Conservation (phyloP, 1,284 basidiomycete species). For the Leccinum subrobustum region DNA sequence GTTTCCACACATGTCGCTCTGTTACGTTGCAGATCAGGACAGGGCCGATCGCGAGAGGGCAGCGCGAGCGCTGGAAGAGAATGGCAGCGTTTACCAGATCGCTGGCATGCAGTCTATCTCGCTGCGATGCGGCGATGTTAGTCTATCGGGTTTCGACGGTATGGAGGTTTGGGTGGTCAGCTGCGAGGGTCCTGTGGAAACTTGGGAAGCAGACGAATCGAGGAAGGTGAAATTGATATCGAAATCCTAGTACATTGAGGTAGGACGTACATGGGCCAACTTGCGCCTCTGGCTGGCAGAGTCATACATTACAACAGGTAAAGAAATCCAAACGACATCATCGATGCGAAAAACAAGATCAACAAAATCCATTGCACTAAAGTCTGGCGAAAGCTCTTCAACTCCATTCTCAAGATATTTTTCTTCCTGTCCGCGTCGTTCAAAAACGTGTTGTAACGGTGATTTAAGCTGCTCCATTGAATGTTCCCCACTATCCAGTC, state of each 20-base stretch:
- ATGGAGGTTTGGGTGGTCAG: constrained; percentile 60
- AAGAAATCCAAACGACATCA: constrained; percentile 10
- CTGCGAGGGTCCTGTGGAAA: constrained; percentile 62
- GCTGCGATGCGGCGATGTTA: constrained; percentile 34
- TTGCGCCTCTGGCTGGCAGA: not conserved
- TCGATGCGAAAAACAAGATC: constrained; percentile 10
- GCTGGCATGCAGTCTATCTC: constrained; percentile 29
- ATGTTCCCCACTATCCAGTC: constrained; percentile 31
- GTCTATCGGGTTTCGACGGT: constrained; percentile 47
- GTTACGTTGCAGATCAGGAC: constrained; percentile 65
- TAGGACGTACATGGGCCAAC: not conserved
- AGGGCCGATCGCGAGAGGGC: constrained; percentile 37
- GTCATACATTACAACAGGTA: constrained; percentile 2
- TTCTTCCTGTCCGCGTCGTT: constrained; percentile 25
- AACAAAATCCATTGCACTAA: constrained; percentile 6
- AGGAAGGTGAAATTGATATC: constrained; percentile 37
- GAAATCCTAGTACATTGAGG: not conserved
- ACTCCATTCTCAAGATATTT: constrained; percentile 20
- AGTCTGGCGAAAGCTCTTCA: constrained; percentile 4
- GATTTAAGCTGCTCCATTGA: constrained; percentile 29
- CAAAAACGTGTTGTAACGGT: constrained; percentile 28
- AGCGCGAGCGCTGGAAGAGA: constrained; percentile 37
- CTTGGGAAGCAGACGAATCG: constrained; percentile 48
- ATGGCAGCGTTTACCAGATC: constrained; percentile 32
- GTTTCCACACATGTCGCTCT: constrained; percentile 69